Conservation (phyloP, 306 rosid species). For the Purshia tridentata region DNA sequence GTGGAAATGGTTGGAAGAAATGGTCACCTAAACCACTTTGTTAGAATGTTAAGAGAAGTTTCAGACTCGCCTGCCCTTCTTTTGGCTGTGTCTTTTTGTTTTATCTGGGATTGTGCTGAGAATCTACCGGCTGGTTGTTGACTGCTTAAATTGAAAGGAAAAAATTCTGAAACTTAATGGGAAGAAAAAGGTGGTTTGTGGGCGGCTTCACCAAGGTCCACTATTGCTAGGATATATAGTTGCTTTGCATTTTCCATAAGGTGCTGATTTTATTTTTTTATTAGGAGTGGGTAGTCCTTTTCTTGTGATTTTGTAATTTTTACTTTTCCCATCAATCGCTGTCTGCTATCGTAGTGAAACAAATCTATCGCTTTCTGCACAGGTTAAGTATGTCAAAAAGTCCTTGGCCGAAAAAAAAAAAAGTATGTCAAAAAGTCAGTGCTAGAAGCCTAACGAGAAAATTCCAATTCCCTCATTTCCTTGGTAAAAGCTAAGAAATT, state of each 20-base stretch:
- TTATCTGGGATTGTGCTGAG: neutral
- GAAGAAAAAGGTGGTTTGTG: neutral
- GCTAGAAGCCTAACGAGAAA: too few relatives aligned
- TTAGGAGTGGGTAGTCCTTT: neutral
- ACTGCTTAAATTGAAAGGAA: neutral
- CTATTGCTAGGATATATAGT: too few relatives aligned
- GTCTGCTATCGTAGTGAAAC: neutral
- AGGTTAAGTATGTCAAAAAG: too few relatives aligned
- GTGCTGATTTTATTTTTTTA: neutral
- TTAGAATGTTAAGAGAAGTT: neutral
- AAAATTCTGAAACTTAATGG: slow-evolving; percentile 27
- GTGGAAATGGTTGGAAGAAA: slow-evolving; percentile 4
- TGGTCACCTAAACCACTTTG: slow-evolving; percentile 5
- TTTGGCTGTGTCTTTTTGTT: neutral
- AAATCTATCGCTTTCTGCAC: too few relatives aligned
- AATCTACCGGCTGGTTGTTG: neutral
- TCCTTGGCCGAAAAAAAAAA: too few relatives aligned
- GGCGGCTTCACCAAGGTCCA: neutral
- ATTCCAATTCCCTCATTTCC: too few relatives aligned
- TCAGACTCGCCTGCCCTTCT: slow-evolving; percentile 8
- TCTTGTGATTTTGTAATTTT: neutral
- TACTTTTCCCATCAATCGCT: neutral
- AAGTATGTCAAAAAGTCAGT: too few relatives aligned
- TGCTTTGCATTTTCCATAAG: slow-evolving; percentile 14
- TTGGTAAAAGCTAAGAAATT: too few relatives aligned